Evolutionary conservation across 1,139 yeast species (phyloP).

Genomic region (Fermentozyma sake): DNA sequence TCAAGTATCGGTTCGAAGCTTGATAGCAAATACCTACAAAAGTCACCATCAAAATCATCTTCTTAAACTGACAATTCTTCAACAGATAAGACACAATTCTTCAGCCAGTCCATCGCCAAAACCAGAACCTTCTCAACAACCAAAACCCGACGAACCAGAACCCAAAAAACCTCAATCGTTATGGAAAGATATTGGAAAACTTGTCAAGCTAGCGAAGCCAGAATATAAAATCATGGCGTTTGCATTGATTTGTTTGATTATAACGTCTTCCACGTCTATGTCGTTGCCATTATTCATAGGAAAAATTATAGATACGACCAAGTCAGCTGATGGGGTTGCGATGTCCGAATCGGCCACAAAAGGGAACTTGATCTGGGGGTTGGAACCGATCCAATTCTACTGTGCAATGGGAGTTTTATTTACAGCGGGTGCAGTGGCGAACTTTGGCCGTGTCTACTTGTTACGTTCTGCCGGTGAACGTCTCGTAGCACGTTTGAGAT

Average conservation of each 20-base stretch:
- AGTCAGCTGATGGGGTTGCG: constrained; percentile 14
- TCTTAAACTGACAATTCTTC: too few species aligned
- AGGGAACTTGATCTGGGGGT: constrained; percentile 23
- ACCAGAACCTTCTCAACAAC: too few species aligned
- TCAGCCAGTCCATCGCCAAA: too few species aligned
- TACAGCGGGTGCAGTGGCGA: constrained; percentile 67
- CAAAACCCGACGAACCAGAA: too few species aligned
- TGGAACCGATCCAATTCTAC: constrained; percentile 32
- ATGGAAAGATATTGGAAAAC: constrained; percentile 7
- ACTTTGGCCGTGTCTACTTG: constrained; percentile 73
- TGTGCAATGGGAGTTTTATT: constrained; percentile 44
- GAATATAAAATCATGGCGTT: constrained; percentile 27
- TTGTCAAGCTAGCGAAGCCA: constrained; percentile 35
- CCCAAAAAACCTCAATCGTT: constrained; percentile 2
- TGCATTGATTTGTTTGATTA: constrained; percentile 63
- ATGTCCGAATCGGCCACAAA: constrained; percentile 38
- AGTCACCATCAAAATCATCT: too few species aligned
- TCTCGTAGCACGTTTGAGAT: constrained; percentile 75
- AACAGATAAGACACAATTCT: too few species aligned
- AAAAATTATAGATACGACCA: constrained; percentile 45
- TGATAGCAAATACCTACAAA: too few species aligned
- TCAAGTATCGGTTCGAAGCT: too few species aligned
- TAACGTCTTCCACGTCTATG: constrained; percentile 50
- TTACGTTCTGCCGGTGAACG: constrained; percentile 80
- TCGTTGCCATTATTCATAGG: constrained; percentile 82